Conservation (phyloP, 2,329 filamentous ascomycete species). For the Aspergillus udagawae region DNA sequence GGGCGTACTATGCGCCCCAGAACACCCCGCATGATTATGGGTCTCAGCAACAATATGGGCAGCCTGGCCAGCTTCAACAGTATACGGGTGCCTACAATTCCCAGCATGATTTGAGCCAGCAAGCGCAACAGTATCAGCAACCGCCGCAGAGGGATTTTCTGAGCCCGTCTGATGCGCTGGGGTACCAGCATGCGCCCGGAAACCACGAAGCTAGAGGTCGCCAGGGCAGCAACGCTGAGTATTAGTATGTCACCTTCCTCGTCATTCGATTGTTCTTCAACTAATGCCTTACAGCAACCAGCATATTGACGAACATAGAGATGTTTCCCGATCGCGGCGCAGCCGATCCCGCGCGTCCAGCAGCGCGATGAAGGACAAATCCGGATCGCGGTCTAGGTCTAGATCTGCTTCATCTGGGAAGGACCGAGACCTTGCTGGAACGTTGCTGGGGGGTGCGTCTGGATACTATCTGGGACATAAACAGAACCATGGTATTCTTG, state of each 20-base stretch:
- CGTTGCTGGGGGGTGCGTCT: conserved; percentile 54
- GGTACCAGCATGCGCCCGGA: conserved; percentile 3
- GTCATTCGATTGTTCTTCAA: neutral
- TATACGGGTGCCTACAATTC: neutral
- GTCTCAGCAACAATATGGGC: conserved; percentile 6
- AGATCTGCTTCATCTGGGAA: conserved; percentile 39
- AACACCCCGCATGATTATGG: conserved; percentile 26
- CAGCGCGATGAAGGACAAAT: conserved; percentile 1
- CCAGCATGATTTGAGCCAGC: conserved; percentile 9
- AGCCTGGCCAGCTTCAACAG: neutral
- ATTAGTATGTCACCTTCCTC: conserved; percentile 11
- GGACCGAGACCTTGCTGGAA: conserved; percentile 56
- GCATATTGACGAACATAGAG: neutral
- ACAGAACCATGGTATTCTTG: conserved; percentile 54
- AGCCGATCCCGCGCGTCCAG: neutral
- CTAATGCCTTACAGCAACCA: neutral
- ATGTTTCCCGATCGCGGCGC: neutral
- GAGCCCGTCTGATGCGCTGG: neutral
- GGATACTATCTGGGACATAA: conserved; percentile 56
- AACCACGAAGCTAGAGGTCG: conserved; percentile 2
- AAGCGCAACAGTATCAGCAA: conserved; percentile 1
- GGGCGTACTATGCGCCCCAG: conserved; percentile 21
- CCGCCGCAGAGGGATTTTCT: conserved; percentile 2
- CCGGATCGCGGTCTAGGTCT: conserved; percentile 33
- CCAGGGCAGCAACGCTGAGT: conserved; percentile 17